Percentiles rank a stretch among this genome's conserved stretches.
These are phyloP conservation scores for Cutaneotrichosporon cavernicola DNA, from an alignment of 1,284 basidiomycete species.

Conservation along the genomic window DNA sequence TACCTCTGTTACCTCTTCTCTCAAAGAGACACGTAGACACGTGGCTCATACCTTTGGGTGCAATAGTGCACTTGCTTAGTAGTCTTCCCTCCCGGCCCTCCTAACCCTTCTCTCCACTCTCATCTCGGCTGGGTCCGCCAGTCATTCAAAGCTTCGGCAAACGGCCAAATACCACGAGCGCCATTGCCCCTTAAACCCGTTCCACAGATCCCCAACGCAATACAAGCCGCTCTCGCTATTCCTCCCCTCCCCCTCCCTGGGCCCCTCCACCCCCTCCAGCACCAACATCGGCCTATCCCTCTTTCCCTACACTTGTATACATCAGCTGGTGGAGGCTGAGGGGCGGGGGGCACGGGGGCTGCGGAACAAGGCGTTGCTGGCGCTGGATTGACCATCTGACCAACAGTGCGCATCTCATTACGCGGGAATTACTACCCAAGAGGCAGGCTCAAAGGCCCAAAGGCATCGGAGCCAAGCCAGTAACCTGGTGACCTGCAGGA, in stretches of 20 bases:
- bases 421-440: not conserved
- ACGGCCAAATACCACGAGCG: conserved; percentile 2
- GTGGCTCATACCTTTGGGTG: not conserved
- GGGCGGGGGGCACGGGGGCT: not conserved
- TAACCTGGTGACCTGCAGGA: too few species aligned
- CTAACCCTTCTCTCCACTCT: too few species aligned
- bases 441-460: not conserved
- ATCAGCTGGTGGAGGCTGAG: too few species aligned
- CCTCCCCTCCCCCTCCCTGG: not conserved
- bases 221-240: not conserved
- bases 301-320: not conserved
- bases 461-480: too few species aligned
- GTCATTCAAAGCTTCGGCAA: not conserved
- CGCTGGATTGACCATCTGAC: not conserved
- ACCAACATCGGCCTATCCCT: not conserved
- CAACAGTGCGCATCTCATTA: not conserved
- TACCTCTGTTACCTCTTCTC: too few species aligned
- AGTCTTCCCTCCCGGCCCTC: too few species aligned
- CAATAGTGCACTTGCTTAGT: too few species aligned
- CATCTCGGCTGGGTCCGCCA: not conserved
- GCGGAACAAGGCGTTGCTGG: not conserved
- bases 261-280: too few species aligned
- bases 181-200: not conserved
- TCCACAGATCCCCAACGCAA: conserved; percentile 1
- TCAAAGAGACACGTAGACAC: not conserved